Conservation (phyloP, 495 filamentous ascomycete species). For the Podospora pseudopauciseta region DNA sequence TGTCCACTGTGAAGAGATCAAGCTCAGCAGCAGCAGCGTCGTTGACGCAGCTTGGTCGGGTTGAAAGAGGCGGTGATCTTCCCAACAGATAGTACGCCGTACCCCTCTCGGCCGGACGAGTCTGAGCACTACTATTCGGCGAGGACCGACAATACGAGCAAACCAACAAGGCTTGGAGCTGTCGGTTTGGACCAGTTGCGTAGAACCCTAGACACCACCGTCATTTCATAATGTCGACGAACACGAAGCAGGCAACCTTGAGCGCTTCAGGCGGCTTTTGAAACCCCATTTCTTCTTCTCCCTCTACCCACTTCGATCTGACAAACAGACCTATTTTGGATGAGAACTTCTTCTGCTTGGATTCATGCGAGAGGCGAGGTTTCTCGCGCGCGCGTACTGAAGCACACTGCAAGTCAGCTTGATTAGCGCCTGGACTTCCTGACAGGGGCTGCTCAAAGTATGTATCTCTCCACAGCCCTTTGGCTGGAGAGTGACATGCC, state of each 20-base stretch:
- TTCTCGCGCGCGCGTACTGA: slow-evolving; percentile 28
- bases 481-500: neutral
- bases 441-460: neutral
- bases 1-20: neutral
- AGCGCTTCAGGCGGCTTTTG: slow-evolving; percentile 3
- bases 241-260: neutral
- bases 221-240: neutral
- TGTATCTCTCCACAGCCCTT: neutral
- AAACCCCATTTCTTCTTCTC: neutral
- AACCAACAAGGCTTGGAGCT: slow-evolving; percentile 6
- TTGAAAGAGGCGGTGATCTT: neutral
- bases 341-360: neutral
- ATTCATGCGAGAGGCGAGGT: neutral
- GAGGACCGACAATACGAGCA: slow-evolving; percentile 2
- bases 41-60: neutral
- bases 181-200: slow-evolving; percentile 1
- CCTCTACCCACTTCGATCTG: neutral
- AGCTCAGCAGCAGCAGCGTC: neutral
- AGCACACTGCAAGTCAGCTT: slow-evolving; percentile 20
- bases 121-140: neutral
- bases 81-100: neutral
- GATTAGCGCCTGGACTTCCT: neutral
- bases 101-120: neutral
- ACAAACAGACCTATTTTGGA: neutral
- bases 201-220: neutral